These are phyloP conservation scores for Sporodiniella umbellata DNA, from an alignment of 371 early-diverging fungal species.

Conservation along the genomic window DNA sequence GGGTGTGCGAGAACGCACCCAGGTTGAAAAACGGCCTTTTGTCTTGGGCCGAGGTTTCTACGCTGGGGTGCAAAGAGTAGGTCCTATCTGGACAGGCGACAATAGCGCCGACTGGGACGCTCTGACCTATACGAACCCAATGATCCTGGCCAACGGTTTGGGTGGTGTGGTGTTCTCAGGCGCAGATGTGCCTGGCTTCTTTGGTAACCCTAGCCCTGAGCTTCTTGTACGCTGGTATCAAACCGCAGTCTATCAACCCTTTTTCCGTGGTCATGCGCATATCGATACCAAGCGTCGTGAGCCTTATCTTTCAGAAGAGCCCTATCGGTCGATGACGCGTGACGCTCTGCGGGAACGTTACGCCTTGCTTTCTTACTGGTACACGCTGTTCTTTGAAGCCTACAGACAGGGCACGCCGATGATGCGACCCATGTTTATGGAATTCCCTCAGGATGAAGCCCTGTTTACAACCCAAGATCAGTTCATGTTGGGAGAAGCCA, in stretches of 20 bases:
- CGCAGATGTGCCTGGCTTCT: conserved; percentile 93
- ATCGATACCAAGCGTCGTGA: conserved; percentile 94
- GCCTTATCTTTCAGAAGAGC: conserved; percentile 92
- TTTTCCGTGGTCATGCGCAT: conserved; percentile 93
- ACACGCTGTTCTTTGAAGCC: conserved; percentile 78
- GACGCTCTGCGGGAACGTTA: conserved; percentile 75
- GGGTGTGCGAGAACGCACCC: conserved; percentile 52
- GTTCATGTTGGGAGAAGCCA: conserved; percentile 75
- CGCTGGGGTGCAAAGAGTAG: conserved; percentile 82
- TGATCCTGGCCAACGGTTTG: conserved; percentile 74
- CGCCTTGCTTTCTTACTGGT: conserved; percentile 75
- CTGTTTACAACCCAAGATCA: conserved; percentile 78
- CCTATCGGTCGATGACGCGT: conserved; percentile 66
- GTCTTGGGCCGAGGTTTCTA: conserved; percentile 89
- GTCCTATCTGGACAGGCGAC: conserved; percentile 94
- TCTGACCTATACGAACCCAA: conserved; percentile 70
- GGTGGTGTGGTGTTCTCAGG: conserved; percentile 80
- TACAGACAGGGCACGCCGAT: conserved; percentile 66
- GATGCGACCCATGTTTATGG: conserved; percentile 81
- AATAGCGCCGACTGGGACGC: conserved; percentile 85
- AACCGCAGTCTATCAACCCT: conserved; percentile 86
- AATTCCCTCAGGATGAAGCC: conserved; percentile 74
- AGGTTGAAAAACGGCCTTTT: conserved; percentile 71
- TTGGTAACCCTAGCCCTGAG: conserved; percentile 80
- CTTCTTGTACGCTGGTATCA: conserved; percentile 89